A percentile compares a stretch with the other conserved stretches of the same genome.
These are phyloP conservation scores for Didymella segeticola DNA, from an alignment of 2,329 filamentous ascomycete species.

Conservation along the genomic window DNA sequence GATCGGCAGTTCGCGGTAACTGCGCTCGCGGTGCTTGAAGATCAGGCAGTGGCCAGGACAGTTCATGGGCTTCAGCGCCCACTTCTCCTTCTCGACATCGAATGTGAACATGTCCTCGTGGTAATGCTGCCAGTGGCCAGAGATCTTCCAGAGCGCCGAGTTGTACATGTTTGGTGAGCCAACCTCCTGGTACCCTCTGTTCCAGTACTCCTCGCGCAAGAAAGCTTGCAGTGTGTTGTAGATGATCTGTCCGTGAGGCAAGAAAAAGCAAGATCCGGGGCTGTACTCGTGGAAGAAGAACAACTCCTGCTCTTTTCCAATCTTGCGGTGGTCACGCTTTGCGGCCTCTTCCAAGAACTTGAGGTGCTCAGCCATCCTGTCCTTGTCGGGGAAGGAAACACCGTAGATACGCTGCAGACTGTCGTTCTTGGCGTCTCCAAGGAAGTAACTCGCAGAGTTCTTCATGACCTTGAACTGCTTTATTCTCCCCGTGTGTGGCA, in stretches of 20 bases:
- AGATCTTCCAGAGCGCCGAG: slow-evolving; percentile 88
- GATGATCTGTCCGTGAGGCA: slow-evolving; percentile 91
- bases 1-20: slow-evolving; percentile 88
- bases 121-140: slow-evolving; percentile 91
- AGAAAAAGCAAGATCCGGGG: slow-evolving; percentile 91
- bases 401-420: slow-evolving; percentile 96
- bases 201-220: slow-evolving; percentile 87
- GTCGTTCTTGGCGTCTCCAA: slow-evolving; percentile 92
- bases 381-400: slow-evolving; percentile 97
- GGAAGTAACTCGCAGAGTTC: slow-evolving; percentile 86
- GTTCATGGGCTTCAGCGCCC: slow-evolving; percentile 96
- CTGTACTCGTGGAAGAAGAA: slow-evolving; percentile 96
- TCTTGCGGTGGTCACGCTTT: slow-evolving; percentile 92
- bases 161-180: slow-evolving; percentile 98
- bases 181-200: slow-evolving; percentile 92
- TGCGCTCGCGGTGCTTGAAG: slow-evolving; percentile 81
- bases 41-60: slow-evolving; percentile 93
- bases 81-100: slow-evolving; percentile 80
- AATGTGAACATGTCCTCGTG: slow-evolving; percentile 97
- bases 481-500: slow-evolving; percentile 90
- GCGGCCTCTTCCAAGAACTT: slow-evolving; percentile 97
- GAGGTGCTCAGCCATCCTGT: slow-evolving; percentile 89
- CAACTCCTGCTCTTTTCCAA: slow-evolving; percentile 93
- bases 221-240: slow-evolving; percentile 87
- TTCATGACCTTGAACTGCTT: slow-evolving; percentile 96